Evolutionary conservation across 148 eudicot genomes (phyloP).

Genomic region (Amaranthus palmeri): DNA sequence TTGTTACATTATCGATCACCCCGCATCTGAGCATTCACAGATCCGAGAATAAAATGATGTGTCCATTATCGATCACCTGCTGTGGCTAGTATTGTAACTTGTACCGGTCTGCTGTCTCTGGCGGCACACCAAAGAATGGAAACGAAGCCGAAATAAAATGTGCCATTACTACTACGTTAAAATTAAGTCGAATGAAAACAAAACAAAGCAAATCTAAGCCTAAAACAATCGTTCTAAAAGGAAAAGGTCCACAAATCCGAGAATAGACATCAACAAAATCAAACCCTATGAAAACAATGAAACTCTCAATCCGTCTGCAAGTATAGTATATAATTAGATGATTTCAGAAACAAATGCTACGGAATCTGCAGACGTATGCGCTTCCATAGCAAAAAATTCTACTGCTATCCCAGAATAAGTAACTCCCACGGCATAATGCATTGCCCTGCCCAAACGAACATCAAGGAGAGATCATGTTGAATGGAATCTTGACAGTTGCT

Average conservation of each 20-base stretch:
- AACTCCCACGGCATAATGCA: background rate
- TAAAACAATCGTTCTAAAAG: constrained; percentile 1
- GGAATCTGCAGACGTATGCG: background rate
- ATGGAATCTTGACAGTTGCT: constrained; percentile 93
- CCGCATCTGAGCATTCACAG: no score
- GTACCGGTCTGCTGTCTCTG: background rate
- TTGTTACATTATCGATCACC: no score
- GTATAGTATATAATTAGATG: background rate
- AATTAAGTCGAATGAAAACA: no score
- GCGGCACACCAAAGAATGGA: background rate
- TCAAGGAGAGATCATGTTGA: constrained; percentile 81
- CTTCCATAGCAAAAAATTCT: background rate
- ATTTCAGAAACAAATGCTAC: background rate
- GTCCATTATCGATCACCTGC: no score
- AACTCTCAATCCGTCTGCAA: background rate
- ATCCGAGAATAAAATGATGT: no score
- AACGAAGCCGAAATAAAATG: no score
- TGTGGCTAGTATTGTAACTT: no score
- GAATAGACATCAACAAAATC: background rate
- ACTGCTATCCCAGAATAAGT: background rate
- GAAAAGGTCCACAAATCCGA: background rate
- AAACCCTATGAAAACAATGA: background rate
- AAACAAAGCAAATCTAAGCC: background rate
- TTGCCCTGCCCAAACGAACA: background rate
- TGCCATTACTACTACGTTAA: no score